Evolutionary conservation across 2,329 filamentous ascomycete species (phyloP).

Genomic region (Aspergillus brasiliensis): DNA sequence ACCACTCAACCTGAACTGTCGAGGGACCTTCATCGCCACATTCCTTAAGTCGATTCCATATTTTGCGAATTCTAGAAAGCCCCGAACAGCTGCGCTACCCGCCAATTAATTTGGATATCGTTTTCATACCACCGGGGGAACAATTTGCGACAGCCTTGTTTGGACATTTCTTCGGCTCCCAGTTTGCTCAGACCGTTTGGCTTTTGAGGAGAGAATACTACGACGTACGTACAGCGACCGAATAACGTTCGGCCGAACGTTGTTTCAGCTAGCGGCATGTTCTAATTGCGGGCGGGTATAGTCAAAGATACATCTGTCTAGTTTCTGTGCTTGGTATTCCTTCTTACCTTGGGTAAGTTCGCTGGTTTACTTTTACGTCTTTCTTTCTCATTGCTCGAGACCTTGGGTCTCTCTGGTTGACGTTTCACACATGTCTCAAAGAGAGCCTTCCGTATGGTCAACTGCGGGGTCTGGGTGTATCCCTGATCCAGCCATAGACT

Average conservation of each 20-base stretch:
- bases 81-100: background rate
- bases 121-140: background rate
- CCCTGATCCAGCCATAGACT: slow-evolving; percentile 22
- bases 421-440: slow-evolving; percentile 18
- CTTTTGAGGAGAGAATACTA: background rate
- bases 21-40: background rate
- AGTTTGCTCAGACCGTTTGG: background rate
- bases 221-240: slow-evolving; percentile 4
- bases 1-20: background rate
- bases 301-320: background rate
- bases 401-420: background rate
- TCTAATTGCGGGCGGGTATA: background rate
- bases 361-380: background rate
- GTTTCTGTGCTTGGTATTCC: background rate
- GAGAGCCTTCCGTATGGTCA: slow-evolving; percentile 11
- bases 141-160: background rate
- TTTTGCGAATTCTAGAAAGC: background rate
- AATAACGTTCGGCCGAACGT: background rate
- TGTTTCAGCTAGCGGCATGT: background rate
- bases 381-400: background rate
- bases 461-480: slow-evolving; percentile 11
- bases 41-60: background rate
- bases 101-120: background rate
- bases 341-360: background rate
- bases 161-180: background rate